A percentile compares a stretch with the other conserved stretches of the same genome.
phyloP scores from a whole-genome alignment of 2,329 filamentous ascomycete genomes.

The Trichoderma cornu-damae region DNA sequence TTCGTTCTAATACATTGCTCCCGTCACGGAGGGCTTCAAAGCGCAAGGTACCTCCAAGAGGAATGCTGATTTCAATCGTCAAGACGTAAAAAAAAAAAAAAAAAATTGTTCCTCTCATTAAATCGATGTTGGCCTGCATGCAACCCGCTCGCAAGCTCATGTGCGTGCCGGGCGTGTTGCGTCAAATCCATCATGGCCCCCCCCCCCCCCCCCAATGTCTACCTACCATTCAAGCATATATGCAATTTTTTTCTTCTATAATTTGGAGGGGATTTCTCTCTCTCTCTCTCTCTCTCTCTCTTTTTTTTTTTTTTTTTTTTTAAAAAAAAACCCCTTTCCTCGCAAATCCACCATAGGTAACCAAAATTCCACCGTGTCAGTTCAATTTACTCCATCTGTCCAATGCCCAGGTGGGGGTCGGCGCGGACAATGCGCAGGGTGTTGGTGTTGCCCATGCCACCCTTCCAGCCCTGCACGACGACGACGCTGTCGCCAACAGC shows the following conservation, averaged over 20 bases:
- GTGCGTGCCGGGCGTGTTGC: neutral
- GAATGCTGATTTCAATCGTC: neutral
- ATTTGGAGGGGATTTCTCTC: too few relatives aligned
- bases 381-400: slow-evolving; percentile 33
- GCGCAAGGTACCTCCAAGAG: neutral
- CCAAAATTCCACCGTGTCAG: neutral
- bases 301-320: slow-evolving; percentile 5
- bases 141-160: slow-evolving; percentile 1
- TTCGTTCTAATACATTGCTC: neutral
- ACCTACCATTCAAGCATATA: slow-evolving; percentile 30
- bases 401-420: slow-evolving; percentile 54
- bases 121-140: slow-evolving; percentile 9
- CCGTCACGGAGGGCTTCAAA: neutral
- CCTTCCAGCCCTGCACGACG: slow-evolving; percentile 87
- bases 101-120: slow-evolving; percentile 13
- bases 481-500: slow-evolving; percentile 68
- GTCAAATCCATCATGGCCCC: slow-evolving; percentile 8
- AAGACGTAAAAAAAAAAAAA: neutral
- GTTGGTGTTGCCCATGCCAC: slow-evolving; percentile 88
- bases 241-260: slow-evolving; percentile 21
- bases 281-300: too few relatives aligned
- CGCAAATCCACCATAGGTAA: slow-evolving; percentile 2
- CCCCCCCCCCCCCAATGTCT: too few relatives aligned
- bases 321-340: slow-evolving; percentile 18
- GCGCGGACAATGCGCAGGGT: slow-evolving; percentile 63